These are phyloP conservation scores for Tetratostichococcus sp. DNA, from an alignment of 139 green algal genomes.

Conservation along the genomic window DNA sequence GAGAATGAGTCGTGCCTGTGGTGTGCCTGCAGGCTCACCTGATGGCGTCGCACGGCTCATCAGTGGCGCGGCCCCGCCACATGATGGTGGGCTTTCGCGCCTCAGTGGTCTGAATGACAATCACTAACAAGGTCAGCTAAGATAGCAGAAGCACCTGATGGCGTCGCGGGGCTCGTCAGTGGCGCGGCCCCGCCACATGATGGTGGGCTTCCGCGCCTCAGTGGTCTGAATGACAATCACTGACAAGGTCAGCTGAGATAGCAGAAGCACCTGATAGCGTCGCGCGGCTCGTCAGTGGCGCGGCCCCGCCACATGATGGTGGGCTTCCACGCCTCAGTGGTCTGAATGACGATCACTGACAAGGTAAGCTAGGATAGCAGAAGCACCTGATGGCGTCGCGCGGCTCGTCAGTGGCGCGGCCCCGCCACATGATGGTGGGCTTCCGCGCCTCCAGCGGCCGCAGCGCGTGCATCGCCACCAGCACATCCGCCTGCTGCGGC, in stretches of 20 bases:
- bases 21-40: neutral
- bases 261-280: too few species aligned
- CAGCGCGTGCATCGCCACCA: slow-evolving; percentile 3
- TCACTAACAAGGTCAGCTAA: too few species aligned
- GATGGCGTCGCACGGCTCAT: slow-evolving; percentile 12
- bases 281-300: slow-evolving; percentile 12
- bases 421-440: slow-evolving; percentile 18
- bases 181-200: slow-evolving; percentile 18
- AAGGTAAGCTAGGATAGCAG: too few species aligned
- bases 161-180: slow-evolving; percentile 16
- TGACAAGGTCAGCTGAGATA: too few species aligned
- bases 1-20: too few species aligned
- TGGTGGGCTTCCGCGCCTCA: slow-evolving; percentile 2
- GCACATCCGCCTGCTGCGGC: slow-evolving; percentile 13
- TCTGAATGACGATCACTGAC: too few species aligned
- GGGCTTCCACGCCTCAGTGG: neutral
- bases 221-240: too few species aligned
- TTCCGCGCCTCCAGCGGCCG: neutral
- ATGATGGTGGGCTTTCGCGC: slow-evolving; percentile 9
- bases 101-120: too few species aligned
- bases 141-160: neutral
- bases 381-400: too few species aligned
- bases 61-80: slow-evolving; percentile 14
- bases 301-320: slow-evolving; percentile 21
- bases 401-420: slow-evolving; percentile 11